phyloP scores from a whole-genome alignment of 805 yeast species.

The Ogataea thermomethanolica region DNA sequence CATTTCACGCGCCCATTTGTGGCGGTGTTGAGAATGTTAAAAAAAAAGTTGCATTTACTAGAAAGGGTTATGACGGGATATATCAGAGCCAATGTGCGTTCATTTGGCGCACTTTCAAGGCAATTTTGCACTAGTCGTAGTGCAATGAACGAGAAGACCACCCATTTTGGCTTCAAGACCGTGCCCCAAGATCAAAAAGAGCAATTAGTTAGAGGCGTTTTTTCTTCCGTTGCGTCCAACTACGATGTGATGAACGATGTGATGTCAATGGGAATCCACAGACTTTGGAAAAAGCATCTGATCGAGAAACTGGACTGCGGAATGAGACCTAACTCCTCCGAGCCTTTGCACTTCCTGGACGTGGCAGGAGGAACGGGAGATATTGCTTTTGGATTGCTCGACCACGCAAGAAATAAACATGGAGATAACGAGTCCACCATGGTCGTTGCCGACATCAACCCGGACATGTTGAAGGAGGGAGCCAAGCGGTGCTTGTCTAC shows the following conservation, averaged over 20 bases:
- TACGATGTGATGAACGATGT: conserved; percentile 98
- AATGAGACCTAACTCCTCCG: conserved; percentile 70
- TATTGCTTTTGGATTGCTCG: conserved; percentile 91
- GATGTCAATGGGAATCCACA: conserved; percentile 93
- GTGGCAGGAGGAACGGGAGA: conserved; percentile 99
- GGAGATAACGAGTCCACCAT: conserved; percentile 74
- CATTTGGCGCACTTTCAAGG: neutral
- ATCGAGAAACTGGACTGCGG: conserved; percentile 90
- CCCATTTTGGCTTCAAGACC: conserved; percentile 90
- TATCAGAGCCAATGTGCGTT: conserved; percentile 5
- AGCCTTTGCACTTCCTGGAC: conserved; percentile 84
- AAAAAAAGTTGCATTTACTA: conserved; percentile 1
- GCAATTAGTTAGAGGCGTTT: conserved; percentile 77
- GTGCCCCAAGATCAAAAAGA: conserved; percentile 81
- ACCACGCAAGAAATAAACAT: conserved; percentile 78
- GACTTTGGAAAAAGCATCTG: conserved; percentile 92
- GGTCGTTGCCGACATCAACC: conserved; percentile 92
- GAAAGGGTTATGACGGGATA: conserved; percentile 1
- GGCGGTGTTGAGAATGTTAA: neutral
- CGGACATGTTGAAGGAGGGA: conserved; percentile 95
- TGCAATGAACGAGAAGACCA: conserved; percentile 41
- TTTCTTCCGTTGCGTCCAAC: conserved; percentile 89
- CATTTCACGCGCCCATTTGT: conserved; percentile 4
- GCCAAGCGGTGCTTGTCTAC: conserved; percentile 61
- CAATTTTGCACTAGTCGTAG: conserved; percentile 4